Evolutionary conservation across 75 land plant species (phyloP), one percentile per base, ranked within the genome.

Genomic region (Cunninghamia lanceolata): DNA sequence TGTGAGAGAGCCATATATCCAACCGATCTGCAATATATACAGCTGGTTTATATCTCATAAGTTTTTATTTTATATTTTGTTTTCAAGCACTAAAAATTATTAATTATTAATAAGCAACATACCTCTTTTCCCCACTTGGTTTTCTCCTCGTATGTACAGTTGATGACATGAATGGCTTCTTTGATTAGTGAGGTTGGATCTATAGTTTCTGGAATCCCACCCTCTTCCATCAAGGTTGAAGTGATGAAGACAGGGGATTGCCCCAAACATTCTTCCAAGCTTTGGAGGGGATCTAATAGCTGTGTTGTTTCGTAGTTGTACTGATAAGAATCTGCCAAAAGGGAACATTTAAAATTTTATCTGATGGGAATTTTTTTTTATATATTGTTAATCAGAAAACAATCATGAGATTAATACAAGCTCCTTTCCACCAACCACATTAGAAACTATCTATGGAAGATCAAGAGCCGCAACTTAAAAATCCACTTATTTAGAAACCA

Each of bases 111-210:
- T 73, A 2, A 53, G 15, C 11, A 36, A 45, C 32, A 3, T 74
- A 91, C 96, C 97, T 95, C 97, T 89, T 95, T 95, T 36, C 97
- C 96, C 97, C 97, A 95, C 66, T 95, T 96, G 7, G 97, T 94
- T 77, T 95, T 95, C 46, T 95, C 97, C 84, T 95, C 97, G 83
- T 95, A 95, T 15, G 94, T 94, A 85, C 96, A 94, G 75, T 94
- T 95, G 32, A 95, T 95, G 45, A 95, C 97, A 87, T 95, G 97
- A 85, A 95, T 95, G 63, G 97, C 96, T 82, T 95, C 97, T 80
- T 95, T 93, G 17, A 95, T 78, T 15, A 93, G 91, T 13, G 88
- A 83, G 30, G 90, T 32, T 85, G 88, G 91, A 28, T 63, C 28
- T 77, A 94, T 53, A 96, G 82, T 82, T 95, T 95, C 89, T 94